These are phyloP conservation scores for Botryosphaeria dothidea DNA, from an alignment of 2,329 filamentous ascomycete species.

Conservation along the genomic window DNA sequence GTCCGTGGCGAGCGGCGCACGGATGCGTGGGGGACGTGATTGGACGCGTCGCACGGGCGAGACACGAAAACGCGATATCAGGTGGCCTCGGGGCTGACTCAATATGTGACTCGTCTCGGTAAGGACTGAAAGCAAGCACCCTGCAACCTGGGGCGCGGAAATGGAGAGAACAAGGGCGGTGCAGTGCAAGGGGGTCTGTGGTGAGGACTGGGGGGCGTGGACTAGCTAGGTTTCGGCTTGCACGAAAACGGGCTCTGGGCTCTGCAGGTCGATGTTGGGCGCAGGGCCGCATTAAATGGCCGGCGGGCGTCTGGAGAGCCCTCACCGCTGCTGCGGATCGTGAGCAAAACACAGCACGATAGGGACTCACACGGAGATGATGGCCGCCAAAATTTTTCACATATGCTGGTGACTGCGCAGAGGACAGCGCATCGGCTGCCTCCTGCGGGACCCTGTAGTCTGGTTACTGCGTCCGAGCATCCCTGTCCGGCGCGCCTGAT, in stretches of 20 bases:
- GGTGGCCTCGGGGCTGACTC: conserved; percentile 27
- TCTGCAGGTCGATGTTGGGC: conserved; percentile 8
- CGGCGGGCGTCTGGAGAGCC: neutral
- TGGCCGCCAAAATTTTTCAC: conserved; percentile 17
- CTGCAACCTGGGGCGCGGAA: conserved; percentile 26
- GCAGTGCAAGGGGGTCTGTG: conserved; percentile 28
- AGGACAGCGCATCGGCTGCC: conserved; percentile 15
- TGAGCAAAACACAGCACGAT: neutral
- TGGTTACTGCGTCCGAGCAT: neutral
- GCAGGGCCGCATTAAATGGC: conserved; percentile 7
- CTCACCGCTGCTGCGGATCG: conserved; percentile 17
- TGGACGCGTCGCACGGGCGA: conserved; percentile 16
- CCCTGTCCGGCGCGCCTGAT: neutral
- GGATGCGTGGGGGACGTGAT: conserved; percentile 21
- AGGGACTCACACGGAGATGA: conserved; percentile 15
- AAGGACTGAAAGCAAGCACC: conserved; percentile 23
- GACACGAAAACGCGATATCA: conserved; percentile 40
- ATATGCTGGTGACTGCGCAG: conserved; percentile 12
- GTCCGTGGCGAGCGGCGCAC: conserved; percentile 6
- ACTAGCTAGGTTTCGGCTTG: conserved; percentile 14
- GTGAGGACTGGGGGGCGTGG: neutral
- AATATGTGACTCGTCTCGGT: conserved; percentile 27
- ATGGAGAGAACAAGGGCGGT: conserved; percentile 21
- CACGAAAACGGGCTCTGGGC: conserved; percentile 6
- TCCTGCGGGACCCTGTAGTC: neutral